Evolutionary conservation across 192 early-diverging fungal species (phyloP).

Genomic region (Gaertneriomyces semiglobifer): DNA sequence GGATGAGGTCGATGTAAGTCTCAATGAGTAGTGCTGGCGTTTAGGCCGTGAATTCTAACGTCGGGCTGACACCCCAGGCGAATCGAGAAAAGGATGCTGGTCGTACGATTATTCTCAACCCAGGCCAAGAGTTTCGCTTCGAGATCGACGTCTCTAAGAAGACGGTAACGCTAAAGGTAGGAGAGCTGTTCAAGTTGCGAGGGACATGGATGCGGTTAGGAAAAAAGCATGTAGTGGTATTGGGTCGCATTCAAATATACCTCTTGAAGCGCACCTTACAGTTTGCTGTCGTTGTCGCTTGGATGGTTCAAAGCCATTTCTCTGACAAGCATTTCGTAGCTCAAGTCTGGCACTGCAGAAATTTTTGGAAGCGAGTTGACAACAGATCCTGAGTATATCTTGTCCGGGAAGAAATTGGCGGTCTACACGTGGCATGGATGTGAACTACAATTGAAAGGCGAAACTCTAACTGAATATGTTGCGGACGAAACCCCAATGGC

Average conservation of each 20-base stretch:
- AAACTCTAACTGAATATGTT: conserved; percentile 75
- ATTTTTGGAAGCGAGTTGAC: conserved; percentile 95
- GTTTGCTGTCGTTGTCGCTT: conserved; percentile 4
- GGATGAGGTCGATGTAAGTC: too few species aligned
- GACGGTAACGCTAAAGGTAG: conserved; percentile 69
- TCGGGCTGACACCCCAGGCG: too few species aligned
- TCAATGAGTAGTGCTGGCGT: too few species aligned
- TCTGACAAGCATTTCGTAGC: conserved; percentile 29
- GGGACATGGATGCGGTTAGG: not conserved
- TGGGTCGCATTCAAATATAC: not conserved
- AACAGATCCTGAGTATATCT: conserved; percentile 71
- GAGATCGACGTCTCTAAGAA: conserved; percentile 71
- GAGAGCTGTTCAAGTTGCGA: not conserved
- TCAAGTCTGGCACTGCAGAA: conserved; percentile 78
- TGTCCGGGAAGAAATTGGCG: conserved; percentile 79
- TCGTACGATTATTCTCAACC: conserved; percentile 40
- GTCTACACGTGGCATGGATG: conserved; percentile 94
- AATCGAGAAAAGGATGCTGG: not conserved
- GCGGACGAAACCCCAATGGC: conserved; percentile 97
- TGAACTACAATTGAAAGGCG: conserved; percentile 55
- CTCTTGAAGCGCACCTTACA: not conserved
- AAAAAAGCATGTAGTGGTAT: not conserved
- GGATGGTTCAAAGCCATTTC: not conserved
- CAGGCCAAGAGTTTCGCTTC: conserved; percentile 88
- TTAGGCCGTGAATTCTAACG: too few species aligned